Base-by-base conservation (phyloP, 139 green algal species). In the Pleodorina starrii region DNA sequence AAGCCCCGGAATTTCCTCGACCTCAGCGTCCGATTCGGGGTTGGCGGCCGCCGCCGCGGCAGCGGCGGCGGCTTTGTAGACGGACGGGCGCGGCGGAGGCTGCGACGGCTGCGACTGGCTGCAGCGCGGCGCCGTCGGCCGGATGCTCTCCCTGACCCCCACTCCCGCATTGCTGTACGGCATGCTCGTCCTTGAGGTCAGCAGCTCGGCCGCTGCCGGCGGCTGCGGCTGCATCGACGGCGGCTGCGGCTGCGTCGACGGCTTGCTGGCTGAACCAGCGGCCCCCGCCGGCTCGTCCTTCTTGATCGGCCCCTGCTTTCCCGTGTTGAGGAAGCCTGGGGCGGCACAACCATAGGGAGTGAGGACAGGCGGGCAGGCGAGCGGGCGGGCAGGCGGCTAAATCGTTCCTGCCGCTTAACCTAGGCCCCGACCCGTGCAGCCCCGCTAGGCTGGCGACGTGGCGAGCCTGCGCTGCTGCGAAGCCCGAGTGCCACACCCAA, bases 141-240 rank as follows among this genome's bases (percentile, higher is more conserved):
- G 63, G 7, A 76, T 27, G 68, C 19, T 43, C 79, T 86, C 79
- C 17, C 59, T 38, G 11, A 21, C 19, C 27, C 79, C 79, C 23
- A 75, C 59, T 17, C 79, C 79, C 5, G 59, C 79, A 40, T 86
- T 86, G 59, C 79, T 57, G 59, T 86, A 86, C 11, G 36, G 25
- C 50, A n/a, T 84, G 77, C 77, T 84, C 29, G 77, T 1, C 23
- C 75, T 57, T 3, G 14, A 1, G 71, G 12, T 78, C 36, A 51
- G 72, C 25, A 57, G 29, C 43, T 80, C n/a, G n/a, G n/a, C n/a
- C n/a, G n/a, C n/a, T n/a, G n/a, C n/a, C n/a, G n/a, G n/a, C n/a
- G n/a, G n/a, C n/a, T n/a, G 57, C 57, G 17, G n/a, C 43, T 80
- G 72, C 38, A 36, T 9, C 10, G 40, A 36, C 42, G 57, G 72